Evolutionary conservation across 805 yeast species (phyloP), one percentile per base, ranked within the genome.

Genomic region (Starmerella stigmatis): DNA sequence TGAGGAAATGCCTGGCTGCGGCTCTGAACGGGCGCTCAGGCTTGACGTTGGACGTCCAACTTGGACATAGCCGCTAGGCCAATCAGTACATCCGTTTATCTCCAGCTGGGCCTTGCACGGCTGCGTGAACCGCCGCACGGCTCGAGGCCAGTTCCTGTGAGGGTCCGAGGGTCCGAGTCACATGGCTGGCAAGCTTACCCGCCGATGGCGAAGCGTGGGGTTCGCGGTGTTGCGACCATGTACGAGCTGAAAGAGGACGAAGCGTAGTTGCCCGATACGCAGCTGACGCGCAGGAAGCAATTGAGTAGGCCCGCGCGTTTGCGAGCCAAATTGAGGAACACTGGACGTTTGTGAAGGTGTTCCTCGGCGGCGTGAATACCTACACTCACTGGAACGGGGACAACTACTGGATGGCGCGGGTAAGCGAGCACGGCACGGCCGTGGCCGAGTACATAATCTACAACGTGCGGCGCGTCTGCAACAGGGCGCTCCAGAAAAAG

Each of bases 391-490:
- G 58, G 36, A 44, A 47, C 21, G 55, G 46, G 15, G 54, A 57
- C 5, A 57, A 62, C 27, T 63, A 55, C 50, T 66, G 70, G 70
- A 60, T 59, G 37, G 65, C 67, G 12, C 57, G 70, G 6, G 57
- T 52, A 8, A 60, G 66, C 12, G 41, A 47, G 13, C 69, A 65
- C 47, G 61, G 58, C 41, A 47, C 59, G 2, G 29, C 30, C 41
- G 71, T 67, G 50, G 56, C 60, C 25, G 52, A 66, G 44, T 67
- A 66, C 46, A 67, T 66, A n/a, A n/a, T n/a, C n/a, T n/a, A n/a
- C n/a, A n/a, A n/a, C n/a, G n/a, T n/a, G n/a, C n/a, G n/a, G n/a
- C n/a, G n/a, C n/a, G n/a, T n/a, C n/a, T n/a, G n/a, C n/a, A n/a
- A n/a, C n/a, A n/a, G n/a, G n/a, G n/a, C n/a, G n/a, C n/a, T n/a